Percentiles rank a stretch among this genome's conserved stretches.
Evolutionary conservation across 208 protist species (phyloP).

Genomic region (Acanthamoeba triangularis): DNA sequence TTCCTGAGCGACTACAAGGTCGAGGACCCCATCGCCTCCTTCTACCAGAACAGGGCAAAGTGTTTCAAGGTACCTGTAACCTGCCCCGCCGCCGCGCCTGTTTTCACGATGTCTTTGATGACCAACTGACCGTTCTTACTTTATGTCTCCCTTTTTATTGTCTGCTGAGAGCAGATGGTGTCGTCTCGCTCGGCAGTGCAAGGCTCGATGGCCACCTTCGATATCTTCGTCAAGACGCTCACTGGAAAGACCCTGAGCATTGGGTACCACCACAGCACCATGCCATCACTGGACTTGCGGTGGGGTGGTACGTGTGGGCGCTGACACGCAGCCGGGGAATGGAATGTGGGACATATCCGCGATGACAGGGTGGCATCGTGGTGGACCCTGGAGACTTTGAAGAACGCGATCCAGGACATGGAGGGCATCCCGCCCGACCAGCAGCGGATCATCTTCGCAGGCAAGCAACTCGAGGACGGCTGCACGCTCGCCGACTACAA

Average conservation of each 20-base stretch:
- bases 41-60: background rate
- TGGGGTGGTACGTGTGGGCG: no score
- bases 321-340: no score
- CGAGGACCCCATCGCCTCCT: background rate
- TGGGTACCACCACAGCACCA: background rate
- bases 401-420: slow-evolving; percentile 94
- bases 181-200: background rate
- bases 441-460: slow-evolving; percentile 96
- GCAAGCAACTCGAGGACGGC: slow-evolving; percentile 96
- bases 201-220: slow-evolving; percentile 24
- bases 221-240: slow-evolving; percentile 83
- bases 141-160: no score
- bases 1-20: slow-evolving; percentile 26
- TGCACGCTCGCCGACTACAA: slow-evolving; percentile 93
- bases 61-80: background rate
- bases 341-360: background rate
- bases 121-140: background rate
- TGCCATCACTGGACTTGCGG: background rate
- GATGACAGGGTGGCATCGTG: background rate
- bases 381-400: slow-evolving; percentile 81
- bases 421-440: slow-evolving; percentile 96
- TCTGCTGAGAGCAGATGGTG: background rate
- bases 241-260: slow-evolving; percentile 81
- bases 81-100: background rate
- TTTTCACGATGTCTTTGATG: background rate